Evolutionary conservation across 768 basidiomycete species (phyloP).

Genomic region (Sarcodon sp.): DNA sequence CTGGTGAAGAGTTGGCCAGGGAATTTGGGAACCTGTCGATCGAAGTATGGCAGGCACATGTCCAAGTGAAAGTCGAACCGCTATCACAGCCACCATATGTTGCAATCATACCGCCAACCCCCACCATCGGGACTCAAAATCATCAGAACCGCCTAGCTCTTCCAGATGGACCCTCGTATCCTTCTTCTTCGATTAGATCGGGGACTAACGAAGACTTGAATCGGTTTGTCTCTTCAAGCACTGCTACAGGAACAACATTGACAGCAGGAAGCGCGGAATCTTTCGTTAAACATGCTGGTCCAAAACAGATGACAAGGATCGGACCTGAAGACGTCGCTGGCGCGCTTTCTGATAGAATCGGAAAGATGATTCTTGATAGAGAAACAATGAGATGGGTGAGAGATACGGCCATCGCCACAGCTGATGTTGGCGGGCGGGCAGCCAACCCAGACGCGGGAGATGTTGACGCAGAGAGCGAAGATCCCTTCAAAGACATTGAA

Average conservation of each 20-base stretch:
- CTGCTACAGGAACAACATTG: constrained; percentile 61
- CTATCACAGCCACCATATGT: background rate
- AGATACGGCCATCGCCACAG: constrained; percentile 26
- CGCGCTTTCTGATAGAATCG: constrained; percentile 61
- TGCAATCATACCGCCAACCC: background rate
- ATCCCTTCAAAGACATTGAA: constrained; percentile 89
- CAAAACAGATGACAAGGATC: constrained; percentile 69
- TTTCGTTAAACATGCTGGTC: constrained; percentile 75
- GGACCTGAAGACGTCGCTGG: constrained; percentile 61
- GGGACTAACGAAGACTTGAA: constrained; percentile 62
- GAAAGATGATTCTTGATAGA: constrained; percentile 81
- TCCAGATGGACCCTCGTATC: constrained; percentile 22
- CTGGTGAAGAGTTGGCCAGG: background rate
- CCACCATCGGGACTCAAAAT: background rate
- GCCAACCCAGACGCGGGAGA: constrained; percentile 17
- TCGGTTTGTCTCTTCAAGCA: constrained; percentile 85
- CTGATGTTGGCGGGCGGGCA: constrained; percentile 11
- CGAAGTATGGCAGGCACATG: background rate
- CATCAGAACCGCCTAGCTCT: constrained; percentile 2
- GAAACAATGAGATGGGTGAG: constrained; percentile 81
- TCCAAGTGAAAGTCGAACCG: background rate
- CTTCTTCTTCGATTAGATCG: constrained; percentile 37
- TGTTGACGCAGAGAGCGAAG: constrained; percentile 52
- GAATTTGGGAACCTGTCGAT: background rate
- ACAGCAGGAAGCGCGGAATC: constrained; percentile 66